Percentiles rank a stretch among this genome's conserved stretches.
phyloP scores from a whole-genome alignment of 257 asterid species.

The Plantago ovata region DNA sequence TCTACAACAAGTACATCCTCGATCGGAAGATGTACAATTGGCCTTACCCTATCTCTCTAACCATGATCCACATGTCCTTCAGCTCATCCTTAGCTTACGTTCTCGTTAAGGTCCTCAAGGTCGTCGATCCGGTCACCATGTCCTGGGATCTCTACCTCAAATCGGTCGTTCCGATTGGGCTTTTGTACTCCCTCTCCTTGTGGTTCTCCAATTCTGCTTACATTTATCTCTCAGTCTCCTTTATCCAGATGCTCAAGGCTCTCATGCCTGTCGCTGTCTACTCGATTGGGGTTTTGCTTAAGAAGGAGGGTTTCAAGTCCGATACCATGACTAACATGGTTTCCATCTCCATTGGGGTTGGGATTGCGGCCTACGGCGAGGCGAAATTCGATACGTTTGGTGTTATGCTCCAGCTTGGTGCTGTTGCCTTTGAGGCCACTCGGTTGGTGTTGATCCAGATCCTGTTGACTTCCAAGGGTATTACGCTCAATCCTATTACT shows the following conservation, averaged over 20 bases:
- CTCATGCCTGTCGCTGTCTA: conserved; percentile 72
- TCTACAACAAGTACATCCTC: conserved; percentile 67
- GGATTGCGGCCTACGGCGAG: conserved; percentile 68
- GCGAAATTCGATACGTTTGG: conserved; percentile 66
- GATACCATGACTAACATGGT: conserved; percentile 64
- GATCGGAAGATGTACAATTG: conserved; percentile 73
- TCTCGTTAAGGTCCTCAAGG: conserved; percentile 47
- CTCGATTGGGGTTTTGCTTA: conserved; percentile 43
- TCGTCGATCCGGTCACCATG: conserved; percentile 63
- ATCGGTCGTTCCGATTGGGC: conserved; percentile 65
- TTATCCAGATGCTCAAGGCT: conserved; percentile 72
- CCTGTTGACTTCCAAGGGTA: conserved; percentile 50
- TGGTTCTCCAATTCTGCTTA: conserved; percentile 75
- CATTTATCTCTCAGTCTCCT: conserved; percentile 61
- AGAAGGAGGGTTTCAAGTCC: conserved; percentile 39
- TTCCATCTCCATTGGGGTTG: conserved; percentile 71
- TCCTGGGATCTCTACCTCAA: conserved; percentile 56
- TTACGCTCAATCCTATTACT: conserved; percentile 56
- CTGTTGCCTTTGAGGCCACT: conserved; percentile 66
- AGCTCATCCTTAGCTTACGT: conserved; percentile 58
- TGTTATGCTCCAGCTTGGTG: conserved; percentile 55
- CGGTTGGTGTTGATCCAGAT: conserved; percentile 70
- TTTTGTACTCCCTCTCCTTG: conserved; percentile 48
- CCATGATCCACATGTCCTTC: conserved; percentile 67
- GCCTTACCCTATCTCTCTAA: conserved; percentile 73